Evolutionary conservation across 2,329 filamentous ascomycete species (phyloP).

Genomic region (Fusarium avenaceum): DNA sequence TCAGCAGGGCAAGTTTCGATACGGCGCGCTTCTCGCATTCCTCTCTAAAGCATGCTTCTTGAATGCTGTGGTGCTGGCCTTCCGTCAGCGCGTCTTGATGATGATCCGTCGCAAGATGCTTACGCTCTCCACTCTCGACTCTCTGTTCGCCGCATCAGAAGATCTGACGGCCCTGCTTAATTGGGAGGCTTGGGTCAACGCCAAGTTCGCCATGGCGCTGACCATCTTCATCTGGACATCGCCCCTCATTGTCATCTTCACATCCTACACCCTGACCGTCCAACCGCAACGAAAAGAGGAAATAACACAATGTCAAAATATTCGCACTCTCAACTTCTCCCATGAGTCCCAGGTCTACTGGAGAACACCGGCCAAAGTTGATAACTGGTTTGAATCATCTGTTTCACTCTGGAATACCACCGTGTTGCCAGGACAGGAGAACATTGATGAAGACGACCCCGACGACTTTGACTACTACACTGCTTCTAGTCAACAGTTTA

Average conservation of each 20-base stretch:
- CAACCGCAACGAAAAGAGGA: constrained; percentile 23
- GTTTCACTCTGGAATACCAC: constrained; percentile 44
- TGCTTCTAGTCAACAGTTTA: constrained; percentile 35
- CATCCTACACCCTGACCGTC: constrained; percentile 45
- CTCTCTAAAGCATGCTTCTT: constrained; percentile 47
- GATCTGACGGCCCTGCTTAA: constrained; percentile 46
- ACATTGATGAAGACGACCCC: constrained; percentile 13
- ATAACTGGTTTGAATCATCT: constrained; percentile 34
- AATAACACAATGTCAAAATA: constrained; percentile 35
- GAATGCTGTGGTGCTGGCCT: constrained; percentile 45
- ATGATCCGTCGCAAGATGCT: constrained; percentile 49
- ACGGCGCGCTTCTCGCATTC: constrained; percentile 44
- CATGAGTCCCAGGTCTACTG: constrained; percentile 40
- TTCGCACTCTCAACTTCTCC: constrained; percentile 47
- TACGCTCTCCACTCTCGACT: constrained; percentile 46
- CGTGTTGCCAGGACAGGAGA: neutral
- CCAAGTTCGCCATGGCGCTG: constrained; percentile 46
- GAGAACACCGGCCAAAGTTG: constrained; percentile 23
- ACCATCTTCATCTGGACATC: constrained; percentile 48
- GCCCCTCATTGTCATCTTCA: constrained; percentile 47
- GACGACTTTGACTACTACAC: constrained; percentile 47
- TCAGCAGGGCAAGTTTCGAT: constrained; percentile 43
- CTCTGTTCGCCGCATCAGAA: constrained; percentile 46
- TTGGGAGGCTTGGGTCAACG: constrained; percentile 44
- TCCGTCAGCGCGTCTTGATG: constrained; percentile 47